These are phyloP conservation scores for Salvia rosmarinus DNA, from an alignment of 257 asterid genomes.

Conservation along the genomic window DNA sequence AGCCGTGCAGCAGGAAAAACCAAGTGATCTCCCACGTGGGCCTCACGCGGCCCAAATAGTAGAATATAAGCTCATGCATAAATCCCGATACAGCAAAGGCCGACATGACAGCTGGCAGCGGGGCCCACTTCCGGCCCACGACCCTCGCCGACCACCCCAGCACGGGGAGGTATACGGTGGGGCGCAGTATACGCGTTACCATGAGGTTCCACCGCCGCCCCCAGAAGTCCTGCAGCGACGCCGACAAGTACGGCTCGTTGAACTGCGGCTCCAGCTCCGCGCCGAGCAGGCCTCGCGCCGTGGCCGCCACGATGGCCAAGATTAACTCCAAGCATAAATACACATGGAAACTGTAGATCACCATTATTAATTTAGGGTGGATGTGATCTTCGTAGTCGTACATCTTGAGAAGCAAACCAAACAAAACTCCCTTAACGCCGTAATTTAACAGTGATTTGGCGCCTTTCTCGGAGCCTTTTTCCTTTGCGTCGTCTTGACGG, in stretches of 20 bases:
- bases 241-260: conserved; percentile 68
- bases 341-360: conserved; percentile 52
- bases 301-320: conserved; percentile 52
- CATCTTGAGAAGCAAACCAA: conserved; percentile 46
- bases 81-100: conserved; percentile 61
- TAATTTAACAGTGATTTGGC: conserved; percentile 39
- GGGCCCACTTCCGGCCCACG: conserved; percentile 63
- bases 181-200: conserved; percentile 74
- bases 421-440: conserved; percentile 49
- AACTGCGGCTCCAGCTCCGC: conserved; percentile 87
- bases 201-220: conserved; percentile 88
- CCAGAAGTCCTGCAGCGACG: conserved; percentile 88
- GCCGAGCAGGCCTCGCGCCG: conserved; percentile 56
- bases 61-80: conserved; percentile 79
- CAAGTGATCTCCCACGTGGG: conserved; percentile 74
- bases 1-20: conserved; percentile 69
- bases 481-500: conserved; percentile 2
- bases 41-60: conserved; percentile 56
- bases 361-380: conserved; percentile 38
- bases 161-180: conserved; percentile 68
- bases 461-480: not conserved
- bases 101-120: conserved; percentile 54
- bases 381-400: conserved; percentile 46
- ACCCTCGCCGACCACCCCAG: conserved; percentile 37
- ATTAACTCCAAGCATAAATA: conserved; percentile 60